Conservation (phyloP, 2,329 filamentous ascomycete genomes). For the Spiromastix sp. region DNA sequence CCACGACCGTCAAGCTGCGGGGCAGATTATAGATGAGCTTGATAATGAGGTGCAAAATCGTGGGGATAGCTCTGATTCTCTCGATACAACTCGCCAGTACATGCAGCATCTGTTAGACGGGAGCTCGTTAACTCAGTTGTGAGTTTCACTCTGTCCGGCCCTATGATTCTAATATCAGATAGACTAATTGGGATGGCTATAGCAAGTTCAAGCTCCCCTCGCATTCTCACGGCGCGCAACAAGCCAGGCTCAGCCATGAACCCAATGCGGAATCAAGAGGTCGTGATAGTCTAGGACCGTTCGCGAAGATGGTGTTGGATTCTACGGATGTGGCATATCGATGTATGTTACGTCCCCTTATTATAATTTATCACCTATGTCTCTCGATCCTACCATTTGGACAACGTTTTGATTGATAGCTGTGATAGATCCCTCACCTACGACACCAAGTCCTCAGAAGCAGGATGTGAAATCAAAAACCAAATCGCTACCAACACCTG, state of each 20-base stretch:
- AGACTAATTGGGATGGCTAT: slow-evolving; percentile 2
- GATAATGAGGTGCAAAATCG: slow-evolving; percentile 58
- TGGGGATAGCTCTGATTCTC: slow-evolving; percentile 47
- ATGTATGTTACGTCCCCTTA: slow-evolving; percentile 23
- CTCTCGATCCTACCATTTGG: no score
- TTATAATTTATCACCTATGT: neutral
- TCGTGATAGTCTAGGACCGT: slow-evolving; percentile 35
- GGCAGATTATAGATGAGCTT: slow-evolving; percentile 52
- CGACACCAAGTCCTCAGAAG: slow-evolving; percentile 16
- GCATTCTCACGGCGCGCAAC: slow-evolving; percentile 13
- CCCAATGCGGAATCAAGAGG: slow-evolving; percentile 16
- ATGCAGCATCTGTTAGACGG: slow-evolving; percentile 64
- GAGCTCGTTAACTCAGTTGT: slow-evolving; percentile 46
- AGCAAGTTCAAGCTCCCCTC: slow-evolving; percentile 35
- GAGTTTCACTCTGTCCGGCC: slow-evolving; percentile 11
- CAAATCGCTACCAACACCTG: slow-evolving; percentile 10
- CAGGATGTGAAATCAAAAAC: slow-evolving; percentile 9
- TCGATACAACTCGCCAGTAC: slow-evolving; percentile 63
- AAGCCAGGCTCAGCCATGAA: slow-evolving; percentile 5
- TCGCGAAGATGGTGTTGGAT: slow-evolving; percentile 45
- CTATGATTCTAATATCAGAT: neutral
- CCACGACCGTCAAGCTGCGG: slow-evolving; percentile 41
- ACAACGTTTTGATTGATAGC: slow-evolving; percentile 3
- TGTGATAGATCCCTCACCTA: slow-evolving; percentile 24
- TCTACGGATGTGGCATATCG: slow-evolving; percentile 34